A percentile compares a stretch with the other conserved stretches of the same genome.
phyloP scores from a whole-genome alignment of 192 early-diverging fungal species.

The Umbelopsis sp. region DNA sequence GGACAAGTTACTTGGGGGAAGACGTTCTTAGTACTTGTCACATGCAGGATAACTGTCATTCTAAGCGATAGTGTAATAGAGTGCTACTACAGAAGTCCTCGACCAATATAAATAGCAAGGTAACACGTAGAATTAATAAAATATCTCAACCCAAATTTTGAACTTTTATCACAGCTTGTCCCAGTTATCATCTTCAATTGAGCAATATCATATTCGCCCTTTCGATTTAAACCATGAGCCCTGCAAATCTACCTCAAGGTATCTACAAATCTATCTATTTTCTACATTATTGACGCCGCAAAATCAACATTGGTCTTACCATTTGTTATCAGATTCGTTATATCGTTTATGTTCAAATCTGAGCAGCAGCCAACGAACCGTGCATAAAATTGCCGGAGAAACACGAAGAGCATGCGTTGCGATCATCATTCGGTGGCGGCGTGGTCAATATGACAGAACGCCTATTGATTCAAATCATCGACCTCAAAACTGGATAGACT shows the following conservation, averaged over 20 bases:
- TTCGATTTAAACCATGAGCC: too few relatives aligned
- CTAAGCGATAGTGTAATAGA: too few relatives aligned
- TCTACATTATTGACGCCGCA: neutral
- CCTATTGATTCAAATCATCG: slow-evolving; percentile 5
- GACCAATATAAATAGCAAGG: too few relatives aligned
- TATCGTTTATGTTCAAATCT: slow-evolving; percentile 8
- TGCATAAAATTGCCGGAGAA: neutral
- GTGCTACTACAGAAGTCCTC: too few relatives aligned
- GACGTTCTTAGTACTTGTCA: neutral
- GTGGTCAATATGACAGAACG: slow-evolving; percentile 10
- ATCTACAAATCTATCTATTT: neutral
- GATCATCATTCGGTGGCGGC: slow-evolving; percentile 29
- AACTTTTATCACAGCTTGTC: too few relatives aligned
- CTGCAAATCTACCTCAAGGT: too few relatives aligned
- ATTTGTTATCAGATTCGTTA: slow-evolving; percentile 3
- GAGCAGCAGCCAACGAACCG: neutral
- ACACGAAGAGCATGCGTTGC: slow-evolving; percentile 32
- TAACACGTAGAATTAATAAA: too few relatives aligned
- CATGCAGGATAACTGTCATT: slow-evolving; percentile 18
- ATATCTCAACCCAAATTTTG: too few relatives aligned
- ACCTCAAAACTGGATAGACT: slow-evolving; percentile 20
- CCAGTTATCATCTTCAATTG: neutral
- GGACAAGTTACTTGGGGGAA: slow-evolving; percentile 5
- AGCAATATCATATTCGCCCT: neutral
- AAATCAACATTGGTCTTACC: too few relatives aligned